phyloP scores from a whole-genome alignment of 1,139 yeast genomes.

The Saccharomyces hybrid region DNA sequence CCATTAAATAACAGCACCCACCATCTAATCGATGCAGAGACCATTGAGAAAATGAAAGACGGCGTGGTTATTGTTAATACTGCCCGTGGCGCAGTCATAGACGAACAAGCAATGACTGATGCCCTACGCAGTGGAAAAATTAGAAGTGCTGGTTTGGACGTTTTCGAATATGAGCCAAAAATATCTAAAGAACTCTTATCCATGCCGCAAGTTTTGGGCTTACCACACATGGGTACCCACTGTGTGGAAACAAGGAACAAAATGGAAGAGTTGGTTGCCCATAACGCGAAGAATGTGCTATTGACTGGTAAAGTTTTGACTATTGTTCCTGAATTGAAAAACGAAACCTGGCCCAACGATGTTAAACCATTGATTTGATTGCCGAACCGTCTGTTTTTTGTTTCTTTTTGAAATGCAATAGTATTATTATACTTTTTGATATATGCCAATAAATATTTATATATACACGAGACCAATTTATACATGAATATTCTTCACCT shows the following conservation, averaged over 20 bases:
- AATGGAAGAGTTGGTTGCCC: constrained; percentile 49
- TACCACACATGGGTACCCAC: constrained; percentile 83
- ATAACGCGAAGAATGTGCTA: constrained; percentile 35
- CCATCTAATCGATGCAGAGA: constrained; percentile 49
- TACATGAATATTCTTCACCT: neutral
- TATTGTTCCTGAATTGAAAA: constrained; percentile 58
- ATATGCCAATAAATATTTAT: neutral
- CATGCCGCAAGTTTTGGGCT: constrained; percentile 48
- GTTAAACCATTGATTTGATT: constrained; percentile 6
- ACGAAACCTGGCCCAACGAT: constrained; percentile 22
- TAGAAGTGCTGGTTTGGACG: constrained; percentile 73
- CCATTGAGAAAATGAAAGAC: constrained; percentile 51
- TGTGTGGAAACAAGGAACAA: constrained; percentile 48
- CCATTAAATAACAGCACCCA: constrained; percentile 54
- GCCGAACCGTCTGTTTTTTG: neutral
- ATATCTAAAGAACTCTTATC: constrained; percentile 50
- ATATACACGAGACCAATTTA: neutral
- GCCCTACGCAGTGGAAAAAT: constrained; percentile 64
- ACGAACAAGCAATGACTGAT: constrained; percentile 54
- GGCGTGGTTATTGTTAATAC: constrained; percentile 62
- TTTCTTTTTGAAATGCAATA: neutral
- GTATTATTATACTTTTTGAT: neutral
- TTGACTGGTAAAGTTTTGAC: constrained; percentile 55
- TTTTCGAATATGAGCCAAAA: constrained; percentile 75
- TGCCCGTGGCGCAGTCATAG: constrained; percentile 69